phyloP scores from a whole-genome alignment of 2,329 filamentous ascomycete genomes.

The Eutypa lata region DNA sequence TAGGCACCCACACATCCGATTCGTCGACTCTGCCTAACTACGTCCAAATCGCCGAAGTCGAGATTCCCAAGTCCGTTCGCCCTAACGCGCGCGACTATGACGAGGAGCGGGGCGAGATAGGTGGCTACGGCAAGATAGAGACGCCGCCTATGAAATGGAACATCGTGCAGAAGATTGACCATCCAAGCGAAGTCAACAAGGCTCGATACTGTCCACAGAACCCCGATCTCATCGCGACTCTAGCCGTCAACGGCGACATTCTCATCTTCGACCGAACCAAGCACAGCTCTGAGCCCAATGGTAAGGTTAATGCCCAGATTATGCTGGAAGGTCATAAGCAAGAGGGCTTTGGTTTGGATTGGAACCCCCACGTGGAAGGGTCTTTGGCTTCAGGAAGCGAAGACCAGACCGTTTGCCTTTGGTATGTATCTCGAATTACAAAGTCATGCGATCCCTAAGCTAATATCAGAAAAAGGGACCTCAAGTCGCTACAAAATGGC shows the following conservation, averaged over 20 bases:
- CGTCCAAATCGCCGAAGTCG: conserved; percentile 89
- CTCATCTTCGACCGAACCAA: conserved; percentile 96
- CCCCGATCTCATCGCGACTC: conserved; percentile 90
- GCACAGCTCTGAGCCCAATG: conserved; percentile 74
- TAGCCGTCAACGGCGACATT: conserved; percentile 82
- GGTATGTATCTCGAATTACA: conserved; percentile 51
- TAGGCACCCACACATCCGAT: conserved; percentile 92
- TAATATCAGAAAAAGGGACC: conserved; percentile 57
- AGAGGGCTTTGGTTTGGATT: conserved; percentile 90
- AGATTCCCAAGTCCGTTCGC: conserved; percentile 76
- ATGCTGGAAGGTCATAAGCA: conserved; percentile 79
- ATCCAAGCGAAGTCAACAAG: conserved; percentile 97
- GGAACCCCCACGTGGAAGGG: conserved; percentile 82
- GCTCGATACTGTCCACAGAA: conserved; percentile 97
- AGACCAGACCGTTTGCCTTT: conserved; percentile 86
- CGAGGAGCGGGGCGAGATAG: conserved; percentile 87
- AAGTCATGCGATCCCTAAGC: not conserved
- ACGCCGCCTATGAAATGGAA: conserved; percentile 78
- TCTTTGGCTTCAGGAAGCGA: conserved; percentile 87
- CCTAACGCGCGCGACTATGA: conserved; percentile 84
- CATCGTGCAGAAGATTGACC: conserved; percentile 93
- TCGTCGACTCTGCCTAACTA: conserved; percentile 71
- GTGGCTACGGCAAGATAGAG: conserved; percentile 82
- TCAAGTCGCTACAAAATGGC: conserved; percentile 69
- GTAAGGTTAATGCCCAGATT: conserved; percentile 75